Evolutionary conservation across 1,284 basidiomycete species (phyloP), one percentile per base, ranked within the genome.

Genomic region (Boletus holoroseus): DNA sequence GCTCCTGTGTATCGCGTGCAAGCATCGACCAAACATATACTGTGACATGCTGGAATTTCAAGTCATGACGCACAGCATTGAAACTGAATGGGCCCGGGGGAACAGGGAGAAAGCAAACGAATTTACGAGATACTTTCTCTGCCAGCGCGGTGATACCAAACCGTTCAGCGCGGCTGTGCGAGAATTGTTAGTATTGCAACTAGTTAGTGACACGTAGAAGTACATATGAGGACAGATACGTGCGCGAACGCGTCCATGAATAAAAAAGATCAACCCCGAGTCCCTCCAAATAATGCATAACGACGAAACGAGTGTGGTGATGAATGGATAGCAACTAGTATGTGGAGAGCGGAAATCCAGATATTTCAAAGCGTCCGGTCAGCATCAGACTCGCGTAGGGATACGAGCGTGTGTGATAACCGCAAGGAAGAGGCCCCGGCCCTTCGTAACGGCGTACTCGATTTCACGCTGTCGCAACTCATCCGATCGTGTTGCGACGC

Each of bases 1-100:
- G 38, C 2, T n/a, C 6, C 7, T 94, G 22, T 20, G 18, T 34
- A n/a, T 34, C 3, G 4, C 37, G 11, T 30, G 2, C 16, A n/a
- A 32, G 22, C 9, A 9, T 34, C 45, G 9, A 40, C 13, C 32
- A 6, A 34, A 50, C 24, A 32, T 28, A 6, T 8, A 13, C n/a
- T 34, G 8, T 11, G 16, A 24, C 47, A 11, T 18, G 13, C n/a
- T 8, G 8, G 30, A 22, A 47, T n/a, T n/a, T n/a, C n/a, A 51
- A 26, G 22, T n/a, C 28, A 12, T 8, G 12, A 43, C 3, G 4
- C n/a, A 18, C n/a, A 11, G 16, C n/a, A 11, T 7, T 1, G 9
- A 16, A n/a, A n/a, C n/a, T n/a, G n/a, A n/a, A n/a, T n/a, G n/a
- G n/a, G n/a, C n/a, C n/a, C n/a, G n/a, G n/a, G n/a, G n/a, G n/a